A percentile compares a stretch with the other conserved stretches of the same genome.
Evolutionary conservation across 1,284 basidiomycete genomes (phyloP).

Genomic region (Ganoderma meredithae): DNA sequence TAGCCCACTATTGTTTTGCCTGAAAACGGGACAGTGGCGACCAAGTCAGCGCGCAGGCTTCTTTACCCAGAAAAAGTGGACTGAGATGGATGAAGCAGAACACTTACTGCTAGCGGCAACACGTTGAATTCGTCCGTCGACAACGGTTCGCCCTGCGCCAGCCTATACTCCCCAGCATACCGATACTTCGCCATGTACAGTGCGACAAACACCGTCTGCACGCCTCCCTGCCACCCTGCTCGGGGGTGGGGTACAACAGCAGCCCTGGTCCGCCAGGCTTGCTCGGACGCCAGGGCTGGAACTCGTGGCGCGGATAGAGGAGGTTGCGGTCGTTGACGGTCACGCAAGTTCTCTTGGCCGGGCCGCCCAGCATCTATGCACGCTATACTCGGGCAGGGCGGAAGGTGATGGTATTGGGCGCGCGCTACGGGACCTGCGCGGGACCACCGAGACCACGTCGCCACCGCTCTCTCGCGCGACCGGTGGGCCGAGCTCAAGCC

Average conservation of each 20-base stretch:
- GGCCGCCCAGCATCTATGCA: not conserved
- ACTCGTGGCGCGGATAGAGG: slow-evolving; percentile 2
- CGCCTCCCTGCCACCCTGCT: slow-evolving; percentile 2
- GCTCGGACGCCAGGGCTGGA: slow-evolving; percentile 3
- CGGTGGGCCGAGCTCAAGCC: no score
- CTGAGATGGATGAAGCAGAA: no score
- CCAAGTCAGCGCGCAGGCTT: not conserved
- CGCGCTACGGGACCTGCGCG: no score
- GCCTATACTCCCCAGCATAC: slow-evolving; percentile 4
- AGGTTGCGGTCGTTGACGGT: slow-evolving; percentile 4
- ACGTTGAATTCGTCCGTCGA: not conserved
- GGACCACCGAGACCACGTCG: no score
- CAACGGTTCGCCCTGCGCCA: slow-evolving; percentile 1
- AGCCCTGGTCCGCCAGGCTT: slow-evolving; percentile 1
- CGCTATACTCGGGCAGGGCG: no score
- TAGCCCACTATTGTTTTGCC: slow-evolving; percentile 18
- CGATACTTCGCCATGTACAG: slow-evolving; percentile 5
- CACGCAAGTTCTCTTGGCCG: not conserved
- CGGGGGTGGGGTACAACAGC: not conserved
- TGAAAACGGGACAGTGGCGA: not conserved
- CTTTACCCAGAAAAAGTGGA: no score
- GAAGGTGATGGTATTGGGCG: no score
- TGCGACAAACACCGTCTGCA: slow-evolving; percentile 8
- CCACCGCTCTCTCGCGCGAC: no score
- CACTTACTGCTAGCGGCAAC: not conserved